These are phyloP conservation scores for Plasmodium fragile DNA, from an alignment of 169 alveolate species.

Conservation along the genomic window DNA sequence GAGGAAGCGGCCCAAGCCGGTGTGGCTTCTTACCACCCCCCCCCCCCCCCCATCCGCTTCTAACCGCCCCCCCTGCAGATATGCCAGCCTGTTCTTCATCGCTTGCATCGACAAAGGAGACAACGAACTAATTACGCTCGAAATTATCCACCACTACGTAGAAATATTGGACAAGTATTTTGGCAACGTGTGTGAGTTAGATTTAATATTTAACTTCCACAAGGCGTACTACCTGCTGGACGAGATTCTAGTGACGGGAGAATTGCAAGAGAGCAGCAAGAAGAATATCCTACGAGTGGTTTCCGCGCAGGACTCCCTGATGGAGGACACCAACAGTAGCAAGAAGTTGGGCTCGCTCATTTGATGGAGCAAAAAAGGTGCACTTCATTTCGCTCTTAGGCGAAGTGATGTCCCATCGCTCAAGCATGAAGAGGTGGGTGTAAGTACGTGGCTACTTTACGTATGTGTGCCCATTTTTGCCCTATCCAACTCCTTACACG, in stretches of 20 bases:
- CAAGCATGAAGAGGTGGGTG: not conserved
- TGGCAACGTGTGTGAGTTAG: slow-evolving; percentile 99
- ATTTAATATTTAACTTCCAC: slow-evolving; percentile 98
- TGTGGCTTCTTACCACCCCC: not conserved
- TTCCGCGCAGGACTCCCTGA: slow-evolving; percentile 94
- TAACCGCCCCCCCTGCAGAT: slow-evolving; percentile 82
- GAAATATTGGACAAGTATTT: slow-evolving; percentile 98
- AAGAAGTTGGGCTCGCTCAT: slow-evolving; percentile 47
- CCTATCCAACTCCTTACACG: not conserved
- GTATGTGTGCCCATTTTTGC: not conserved
- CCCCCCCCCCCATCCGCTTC: not conserved
- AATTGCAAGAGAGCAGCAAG: slow-evolving; percentile 95
- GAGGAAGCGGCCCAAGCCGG: not conserved
- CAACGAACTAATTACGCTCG: slow-evolving; percentile 96
- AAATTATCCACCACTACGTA: slow-evolving; percentile 97
- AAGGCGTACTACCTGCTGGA: slow-evolving; percentile 93
- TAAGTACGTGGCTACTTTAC: not conserved
- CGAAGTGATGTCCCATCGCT: not conserved
- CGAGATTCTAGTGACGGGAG: slow-evolving; percentile 94
- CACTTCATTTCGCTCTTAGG: not conserved
- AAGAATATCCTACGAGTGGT: slow-evolving; percentile 94
- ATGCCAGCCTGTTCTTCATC: slow-evolving; percentile 98
- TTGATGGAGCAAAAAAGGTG: not conserved
- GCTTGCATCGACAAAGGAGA: slow-evolving; percentile 96
- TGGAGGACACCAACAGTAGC: slow-evolving; percentile 92